phyloP scores from a whole-genome alignment of 331 rosid genomes.

The Telfairia occidentalis region DNA sequence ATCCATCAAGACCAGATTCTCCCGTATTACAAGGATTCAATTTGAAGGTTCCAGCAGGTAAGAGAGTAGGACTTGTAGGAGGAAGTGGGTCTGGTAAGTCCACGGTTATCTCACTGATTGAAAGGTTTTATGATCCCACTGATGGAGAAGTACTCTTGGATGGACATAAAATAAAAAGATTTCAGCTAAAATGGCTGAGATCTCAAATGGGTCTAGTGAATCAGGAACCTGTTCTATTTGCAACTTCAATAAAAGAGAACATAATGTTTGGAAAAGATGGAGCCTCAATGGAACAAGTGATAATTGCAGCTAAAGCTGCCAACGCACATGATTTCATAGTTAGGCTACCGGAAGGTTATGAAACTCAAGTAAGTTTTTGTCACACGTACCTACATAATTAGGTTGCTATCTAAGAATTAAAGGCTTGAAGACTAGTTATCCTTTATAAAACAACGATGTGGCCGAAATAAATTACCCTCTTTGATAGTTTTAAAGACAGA shows the following conservation, averaged over 20 bases:
- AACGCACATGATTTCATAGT: conserved; percentile 82
- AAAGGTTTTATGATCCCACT: conserved; percentile 79
- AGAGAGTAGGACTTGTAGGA: conserved; percentile 67
- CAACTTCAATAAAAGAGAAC: conserved; percentile 74
- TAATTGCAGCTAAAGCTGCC: conserved; percentile 62
- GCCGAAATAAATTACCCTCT: not conserved
- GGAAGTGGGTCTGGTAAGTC: conserved; percentile 94
- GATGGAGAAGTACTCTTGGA: conserved; percentile 76
- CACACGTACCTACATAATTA: not conserved
- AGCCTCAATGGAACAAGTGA: conserved; percentile 64
- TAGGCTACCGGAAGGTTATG: conserved; percentile 77
- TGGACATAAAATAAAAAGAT: conserved; percentile 53
- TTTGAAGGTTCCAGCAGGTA: conserved; percentile 67
- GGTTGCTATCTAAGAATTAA: not conserved
- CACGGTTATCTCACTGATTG: conserved; percentile 63
- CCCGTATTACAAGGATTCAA: conserved; percentile 53
- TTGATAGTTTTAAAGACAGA: not conserved
- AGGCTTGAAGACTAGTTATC: not conserved
- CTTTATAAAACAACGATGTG: not conserved
- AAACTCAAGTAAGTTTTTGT: conserved; percentile 58
- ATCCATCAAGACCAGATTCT: conserved; percentile 71
- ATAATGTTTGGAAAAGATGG: conserved; percentile 86
- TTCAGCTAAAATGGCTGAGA: conserved; percentile 81
- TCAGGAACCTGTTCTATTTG: conserved; percentile 91
- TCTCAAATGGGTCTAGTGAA: conserved; percentile 77